Percentiles rank a stretch among this genome's conserved stretches.
These are phyloP conservation scores for Corrigiola litoralis DNA, from an alignment of 179 eudicot genomes.

Conservation along the genomic window DNA sequence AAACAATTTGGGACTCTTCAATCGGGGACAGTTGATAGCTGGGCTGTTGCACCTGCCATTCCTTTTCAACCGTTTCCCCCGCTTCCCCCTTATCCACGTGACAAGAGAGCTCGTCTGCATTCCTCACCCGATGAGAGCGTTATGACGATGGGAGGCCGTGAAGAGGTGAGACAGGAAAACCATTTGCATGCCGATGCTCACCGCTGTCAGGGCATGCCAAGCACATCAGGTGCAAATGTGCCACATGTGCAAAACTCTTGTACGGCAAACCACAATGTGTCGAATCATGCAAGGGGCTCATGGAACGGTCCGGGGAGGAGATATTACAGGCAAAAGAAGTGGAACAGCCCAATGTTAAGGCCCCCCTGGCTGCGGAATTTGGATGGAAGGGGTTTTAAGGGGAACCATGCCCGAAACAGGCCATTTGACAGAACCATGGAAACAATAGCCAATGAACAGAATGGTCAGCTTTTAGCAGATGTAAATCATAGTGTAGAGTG, in stretches of 20 bases:
- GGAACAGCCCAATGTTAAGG: slow-evolving; percentile 34
- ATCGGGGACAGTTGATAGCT: slow-evolving; percentile 36
- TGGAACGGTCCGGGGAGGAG: slow-evolving; percentile 41
- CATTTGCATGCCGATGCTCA: neutral
- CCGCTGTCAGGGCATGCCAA: slow-evolving; percentile 38
- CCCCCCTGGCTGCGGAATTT: slow-evolving; percentile 59
- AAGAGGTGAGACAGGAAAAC: slow-evolving; percentile 19
- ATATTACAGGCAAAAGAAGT: slow-evolving; percentile 51
- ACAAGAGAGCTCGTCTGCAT: slow-evolving; percentile 8
- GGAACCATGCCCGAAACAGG: slow-evolving; percentile 34
- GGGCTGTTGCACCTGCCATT: slow-evolving; percentile 72
- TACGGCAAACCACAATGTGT: slow-evolving; percentile 26
- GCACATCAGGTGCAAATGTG: slow-evolving; percentile 29
- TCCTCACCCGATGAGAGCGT: slow-evolving; percentile 11
- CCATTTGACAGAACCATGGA: slow-evolving; percentile 22
- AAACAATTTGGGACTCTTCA: slow-evolving; percentile 50
- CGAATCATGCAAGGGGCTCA: slow-evolving; percentile 26
- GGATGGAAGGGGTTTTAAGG: slow-evolving; percentile 38
- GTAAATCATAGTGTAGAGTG: slow-evolving; percentile 35
- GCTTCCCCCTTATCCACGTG: slow-evolving; percentile 55
- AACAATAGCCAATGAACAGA: slow-evolving; percentile 19
- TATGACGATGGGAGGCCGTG: slow-evolving; percentile 5
- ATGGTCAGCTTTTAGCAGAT: slow-evolving; percentile 30
- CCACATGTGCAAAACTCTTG: slow-evolving; percentile 13
- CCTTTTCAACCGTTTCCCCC: slow-evolving; percentile 90